phyloP scores from a whole-genome alignment of 2,329 filamentous ascomycete species.

The Beauveria australis region DNA sequence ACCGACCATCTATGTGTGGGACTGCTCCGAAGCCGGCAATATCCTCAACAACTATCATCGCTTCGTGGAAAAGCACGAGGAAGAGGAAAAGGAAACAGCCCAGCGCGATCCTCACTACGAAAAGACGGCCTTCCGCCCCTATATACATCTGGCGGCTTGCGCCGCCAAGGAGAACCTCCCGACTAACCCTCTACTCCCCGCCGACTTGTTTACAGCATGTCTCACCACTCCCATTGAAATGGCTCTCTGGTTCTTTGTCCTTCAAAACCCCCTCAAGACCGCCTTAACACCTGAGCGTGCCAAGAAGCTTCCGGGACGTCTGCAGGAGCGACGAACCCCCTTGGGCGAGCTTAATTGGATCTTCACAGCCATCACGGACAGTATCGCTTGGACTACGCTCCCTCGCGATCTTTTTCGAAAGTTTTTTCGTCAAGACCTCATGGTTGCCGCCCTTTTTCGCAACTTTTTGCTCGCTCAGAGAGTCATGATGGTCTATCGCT shows the following conservation, averaged over 20 bases:
- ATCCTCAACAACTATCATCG: slow-evolving; percentile 92
- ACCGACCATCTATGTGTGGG: slow-evolving; percentile 94
- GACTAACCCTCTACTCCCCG: slow-evolving; percentile 86
- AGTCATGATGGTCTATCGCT: slow-evolving; percentile 94
- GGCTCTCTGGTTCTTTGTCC: slow-evolving; percentile 89
- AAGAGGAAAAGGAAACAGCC: slow-evolving; percentile 71
- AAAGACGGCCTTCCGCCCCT: slow-evolving; percentile 60
- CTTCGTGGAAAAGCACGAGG: slow-evolving; percentile 90
- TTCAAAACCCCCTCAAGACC: slow-evolving; percentile 73
- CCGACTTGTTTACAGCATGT: slow-evolving; percentile 92
- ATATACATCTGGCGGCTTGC: slow-evolving; percentile 89
- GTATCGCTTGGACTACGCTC: slow-evolving; percentile 94
- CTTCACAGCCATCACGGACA: slow-evolving; percentile 97
- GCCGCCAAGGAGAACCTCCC: slow-evolving; percentile 85
- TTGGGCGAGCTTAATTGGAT: slow-evolving; percentile 98
- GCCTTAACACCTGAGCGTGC: slow-evolving; percentile 72
- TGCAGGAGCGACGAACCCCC: slow-evolving; percentile 88
- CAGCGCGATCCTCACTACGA: slow-evolving; percentile 75
- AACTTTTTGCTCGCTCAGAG: slow-evolving; percentile 93
- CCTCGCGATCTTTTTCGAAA: slow-evolving; percentile 89
- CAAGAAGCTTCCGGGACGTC: slow-evolving; percentile 78
- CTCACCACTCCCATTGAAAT: slow-evolving; percentile 96
- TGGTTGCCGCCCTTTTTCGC: slow-evolving; percentile 96
- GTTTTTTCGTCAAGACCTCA: slow-evolving; percentile 92
- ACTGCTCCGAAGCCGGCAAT: slow-evolving; percentile 93